Evolutionary conservation across 805 yeast genomes (phyloP).

Genomic region (Geotrichum ghanense): DNA sequence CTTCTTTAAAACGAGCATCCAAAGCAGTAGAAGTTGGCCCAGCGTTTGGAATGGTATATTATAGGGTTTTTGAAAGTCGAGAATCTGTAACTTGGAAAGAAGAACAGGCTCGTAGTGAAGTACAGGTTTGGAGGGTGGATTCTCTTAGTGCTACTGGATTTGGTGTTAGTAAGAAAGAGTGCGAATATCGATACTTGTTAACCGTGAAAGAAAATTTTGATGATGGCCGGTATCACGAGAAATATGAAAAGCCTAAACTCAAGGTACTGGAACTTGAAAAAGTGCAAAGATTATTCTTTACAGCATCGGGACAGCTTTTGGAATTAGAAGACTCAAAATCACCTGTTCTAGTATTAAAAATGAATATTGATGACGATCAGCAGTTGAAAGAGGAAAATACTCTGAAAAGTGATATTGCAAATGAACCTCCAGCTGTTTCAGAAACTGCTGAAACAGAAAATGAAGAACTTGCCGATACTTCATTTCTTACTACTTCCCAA

Average conservation of each 20-base stretch:
- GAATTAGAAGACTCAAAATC: slow-evolving; percentile 48
- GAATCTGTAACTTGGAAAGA: slow-evolving; percentile 61
- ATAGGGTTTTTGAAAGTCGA: slow-evolving; percentile 46
- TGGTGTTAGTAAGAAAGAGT: background rate
- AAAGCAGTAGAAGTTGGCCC: slow-evolving; percentile 42
- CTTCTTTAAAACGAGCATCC: slow-evolving; percentile 1
- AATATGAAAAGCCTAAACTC: slow-evolving; percentile 34
- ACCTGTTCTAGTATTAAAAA: slow-evolving; percentile 59
- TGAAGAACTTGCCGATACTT: slow-evolving; percentile 11
- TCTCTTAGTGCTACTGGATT: slow-evolving; percentile 6
- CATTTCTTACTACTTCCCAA: slow-evolving; percentile 8
- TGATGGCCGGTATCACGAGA: slow-evolving; percentile 65
- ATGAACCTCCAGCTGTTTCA: slow-evolving; percentile 4
- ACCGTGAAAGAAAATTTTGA: slow-evolving; percentile 45
- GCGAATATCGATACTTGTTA: slow-evolving; percentile 33
- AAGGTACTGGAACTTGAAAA: slow-evolving; percentile 29
- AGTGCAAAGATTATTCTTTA: slow-evolving; percentile 47
- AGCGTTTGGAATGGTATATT: slow-evolving; percentile 42
- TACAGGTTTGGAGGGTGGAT: slow-evolving; percentile 29
- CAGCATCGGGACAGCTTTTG: slow-evolving; percentile 57
- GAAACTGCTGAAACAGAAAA: slow-evolving; percentile 12
- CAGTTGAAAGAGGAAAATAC: slow-evolving; percentile 5
- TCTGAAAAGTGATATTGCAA: slow-evolving; percentile 6
- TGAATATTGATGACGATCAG: slow-evolving; percentile 13
- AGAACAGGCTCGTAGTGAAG: slow-evolving; percentile 45